These are phyloP conservation scores for Solanum phureja DNA, from an alignment of 257 asterid genomes.

Conservation along the genomic window DNA sequence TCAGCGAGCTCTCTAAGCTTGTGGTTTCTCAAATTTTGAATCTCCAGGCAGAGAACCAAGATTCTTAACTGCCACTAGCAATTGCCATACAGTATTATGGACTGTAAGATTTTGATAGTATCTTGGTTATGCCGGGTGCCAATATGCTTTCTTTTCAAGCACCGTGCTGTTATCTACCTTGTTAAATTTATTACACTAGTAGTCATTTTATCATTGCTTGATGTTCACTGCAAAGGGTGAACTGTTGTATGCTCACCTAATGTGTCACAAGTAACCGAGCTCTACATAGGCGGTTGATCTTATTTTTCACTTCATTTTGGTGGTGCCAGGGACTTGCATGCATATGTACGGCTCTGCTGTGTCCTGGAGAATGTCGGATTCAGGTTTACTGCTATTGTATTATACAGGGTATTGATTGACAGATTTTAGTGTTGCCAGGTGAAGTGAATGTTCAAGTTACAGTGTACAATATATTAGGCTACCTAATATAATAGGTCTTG, in stretches of 20 bases:
- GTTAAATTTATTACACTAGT: neutral
- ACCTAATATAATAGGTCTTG: neutral
- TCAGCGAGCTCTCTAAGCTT: conserved; percentile 45
- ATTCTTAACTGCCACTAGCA: conserved; percentile 18
- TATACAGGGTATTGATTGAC: neutral
- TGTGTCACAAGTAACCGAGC: neutral
- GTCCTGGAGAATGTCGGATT: neutral
- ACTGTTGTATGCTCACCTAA: neutral
- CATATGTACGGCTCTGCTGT: neutral
- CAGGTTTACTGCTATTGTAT: neutral
- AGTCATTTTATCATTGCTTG: neutral
- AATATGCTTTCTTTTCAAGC: neutral
- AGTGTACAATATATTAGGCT: neutral
- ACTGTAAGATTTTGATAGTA: neutral
- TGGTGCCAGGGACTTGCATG: neutral
- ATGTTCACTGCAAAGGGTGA: neutral
- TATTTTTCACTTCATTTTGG: neutral
- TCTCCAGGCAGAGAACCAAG: conserved; percentile 39
- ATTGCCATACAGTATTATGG: neutral
- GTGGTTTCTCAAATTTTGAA: conserved; percentile 54
- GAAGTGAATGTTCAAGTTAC: neutral
- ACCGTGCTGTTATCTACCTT: neutral
- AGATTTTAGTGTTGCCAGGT: neutral
- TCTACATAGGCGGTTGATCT: neutral
- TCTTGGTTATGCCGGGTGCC: neutral